These are phyloP conservation scores for Aegilops umbellulata DNA, from an alignment of 176 grass and related monocot genomes.

Conservation along the genomic window DNA sequence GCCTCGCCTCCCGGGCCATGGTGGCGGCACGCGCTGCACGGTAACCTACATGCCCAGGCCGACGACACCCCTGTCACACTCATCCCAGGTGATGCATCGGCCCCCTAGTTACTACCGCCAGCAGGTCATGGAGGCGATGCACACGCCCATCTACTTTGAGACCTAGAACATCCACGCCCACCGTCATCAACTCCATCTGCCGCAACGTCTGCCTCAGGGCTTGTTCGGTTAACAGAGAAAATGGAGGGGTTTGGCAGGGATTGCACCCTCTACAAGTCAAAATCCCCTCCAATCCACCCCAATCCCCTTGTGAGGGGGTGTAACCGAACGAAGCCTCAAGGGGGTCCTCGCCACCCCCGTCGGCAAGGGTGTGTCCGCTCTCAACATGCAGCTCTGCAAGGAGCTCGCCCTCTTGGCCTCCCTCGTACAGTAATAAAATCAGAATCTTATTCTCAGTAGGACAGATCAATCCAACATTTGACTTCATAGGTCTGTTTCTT, in stretches of 20 bases:
- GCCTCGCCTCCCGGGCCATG: too few relatives aligned
- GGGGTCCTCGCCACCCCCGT: conserved; percentile 59
- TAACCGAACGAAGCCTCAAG: not conserved
- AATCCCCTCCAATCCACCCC: too few relatives aligned
- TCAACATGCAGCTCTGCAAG: conserved; percentile 87
- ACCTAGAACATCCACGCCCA: conserved; percentile 61
- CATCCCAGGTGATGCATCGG: too few relatives aligned
- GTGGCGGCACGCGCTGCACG: too few relatives aligned
- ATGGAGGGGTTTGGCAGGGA: too few relatives aligned
- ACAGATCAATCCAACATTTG: not conserved
- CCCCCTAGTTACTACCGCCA: too few relatives aligned
- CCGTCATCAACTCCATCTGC: conserved; percentile 69
- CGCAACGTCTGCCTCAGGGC: conserved; percentile 70
- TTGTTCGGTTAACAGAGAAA: too few relatives aligned
- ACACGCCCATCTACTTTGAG: conserved; percentile 71
- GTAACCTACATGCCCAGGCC: too few relatives aligned
- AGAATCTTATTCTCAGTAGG: not conserved
- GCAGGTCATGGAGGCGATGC: too few relatives aligned
- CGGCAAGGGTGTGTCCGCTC: conserved; percentile 70
- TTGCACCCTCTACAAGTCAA: too few relatives aligned
- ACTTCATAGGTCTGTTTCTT: not conserved
- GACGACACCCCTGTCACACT: too few relatives aligned
- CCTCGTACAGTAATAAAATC: conserved; percentile 23
- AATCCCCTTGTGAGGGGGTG: too few relatives aligned
- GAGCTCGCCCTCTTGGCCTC: conserved; percentile 89